Evolutionary conservation across 2,329 filamentous ascomycete genomes (phyloP), one percentile per base, ranked within the genome.

Genomic region (Pseudogymnoascus sp.): DNA sequence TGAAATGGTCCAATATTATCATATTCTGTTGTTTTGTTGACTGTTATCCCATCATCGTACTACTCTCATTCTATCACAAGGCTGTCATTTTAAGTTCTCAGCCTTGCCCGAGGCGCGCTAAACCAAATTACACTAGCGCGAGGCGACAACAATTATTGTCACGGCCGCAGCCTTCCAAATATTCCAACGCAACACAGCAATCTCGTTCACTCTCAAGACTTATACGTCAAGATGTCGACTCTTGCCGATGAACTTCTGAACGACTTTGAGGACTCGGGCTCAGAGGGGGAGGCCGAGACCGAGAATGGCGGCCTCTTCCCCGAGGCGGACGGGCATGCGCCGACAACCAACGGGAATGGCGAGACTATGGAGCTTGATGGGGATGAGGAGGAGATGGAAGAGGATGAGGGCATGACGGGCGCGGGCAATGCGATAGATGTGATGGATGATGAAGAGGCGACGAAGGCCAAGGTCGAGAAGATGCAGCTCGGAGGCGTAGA

Each of bases 191-290:
- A 49, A 42, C 62, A 34, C 62, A 53, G 31, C 59, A 62, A 37
- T 37, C 21, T 11, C 46, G 46, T 31, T 38, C 38, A n/a, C 38
- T 38, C 59, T 38, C 59, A 43, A 62, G 56, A 46, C 56, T 38
- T 46, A 43, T 60, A 61, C 28, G 25, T 42, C 66, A 72, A 69
- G 31, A 96, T 97, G 92, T 91, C 93, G 74, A 96, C 91, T 49
- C 83, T 96, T 67, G 93, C 91, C 66, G 93, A 97, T 72, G 93
- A 97, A 75, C 84, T 99, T 9, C 82, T 97, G 69, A 90, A 95
- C 72, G 91, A 96, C 74, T 95, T 96, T 67, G 91, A 92, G 71
- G 91, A 96, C 72, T 90, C 87, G 5, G 91, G 87, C 61, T 91
- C 91, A 61, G 90, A 95, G 70, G 85, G 83, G 38, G 88, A 88